These are phyloP conservation scores for Camellia oleifera DNA, from an alignment of 179 eudicot species.

Conservation along the genomic window DNA sequence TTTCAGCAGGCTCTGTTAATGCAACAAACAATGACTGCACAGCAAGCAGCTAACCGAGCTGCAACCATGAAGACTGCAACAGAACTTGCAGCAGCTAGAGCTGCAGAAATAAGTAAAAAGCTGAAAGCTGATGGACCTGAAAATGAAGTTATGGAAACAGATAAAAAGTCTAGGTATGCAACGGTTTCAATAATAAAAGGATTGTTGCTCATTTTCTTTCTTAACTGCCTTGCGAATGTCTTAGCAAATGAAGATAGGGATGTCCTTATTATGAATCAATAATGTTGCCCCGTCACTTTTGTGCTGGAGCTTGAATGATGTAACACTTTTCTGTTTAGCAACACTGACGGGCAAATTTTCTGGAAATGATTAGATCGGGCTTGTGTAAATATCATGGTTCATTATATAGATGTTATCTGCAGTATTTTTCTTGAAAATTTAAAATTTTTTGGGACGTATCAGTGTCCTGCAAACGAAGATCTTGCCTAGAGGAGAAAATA, in stretches of 20 bases:
- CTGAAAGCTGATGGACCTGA: slow-evolving; percentile 72
- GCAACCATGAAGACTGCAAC: slow-evolving; percentile 93
- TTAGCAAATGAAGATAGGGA: too few relatives aligned
- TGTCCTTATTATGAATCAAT: neutral
- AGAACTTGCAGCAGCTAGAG: slow-evolving; percentile 94
- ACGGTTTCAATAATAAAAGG: neutral
- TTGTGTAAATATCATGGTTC: neutral
- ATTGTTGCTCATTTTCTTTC: neutral
- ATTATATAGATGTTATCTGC: neutral
- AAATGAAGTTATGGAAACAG: slow-evolving; percentile 48
- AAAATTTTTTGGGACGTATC: neutral
- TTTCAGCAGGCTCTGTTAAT: slow-evolving; percentile 91
- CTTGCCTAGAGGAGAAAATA: neutral
- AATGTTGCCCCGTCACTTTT: neutral
- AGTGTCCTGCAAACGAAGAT: neutral
- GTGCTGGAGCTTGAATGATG: neutral
- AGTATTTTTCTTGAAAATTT: neutral
- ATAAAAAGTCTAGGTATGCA: slow-evolving; percentile 65
- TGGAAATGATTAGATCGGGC: neutral
- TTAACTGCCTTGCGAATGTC: neutral
- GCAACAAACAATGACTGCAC: slow-evolving; percentile 94
- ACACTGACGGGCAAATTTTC: neutral
- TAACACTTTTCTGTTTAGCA: neutral
- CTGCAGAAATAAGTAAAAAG: slow-evolving; percentile 89
- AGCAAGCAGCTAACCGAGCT: slow-evolving; percentile 96